Evolutionary conservation across 148 eudicot species (phyloP), one percentile per base, ranked within the genome.

Genomic region (Camellia japonica): DNA sequence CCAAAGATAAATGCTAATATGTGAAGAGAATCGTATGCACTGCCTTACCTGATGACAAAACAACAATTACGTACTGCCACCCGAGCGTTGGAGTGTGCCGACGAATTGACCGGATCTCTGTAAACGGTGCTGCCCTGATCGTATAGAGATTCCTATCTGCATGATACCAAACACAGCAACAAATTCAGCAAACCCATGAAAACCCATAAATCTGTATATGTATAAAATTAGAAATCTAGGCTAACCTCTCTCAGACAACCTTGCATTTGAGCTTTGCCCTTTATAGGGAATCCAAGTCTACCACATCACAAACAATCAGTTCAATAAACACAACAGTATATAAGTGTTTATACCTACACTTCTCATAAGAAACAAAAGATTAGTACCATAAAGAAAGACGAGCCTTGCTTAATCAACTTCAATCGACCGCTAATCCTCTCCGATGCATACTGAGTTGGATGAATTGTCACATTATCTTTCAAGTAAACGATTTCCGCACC

Each of bases 271-370:
- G 85, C 88, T 89, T 74, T 89, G 91, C 23, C 98, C 99, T 89
- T 88, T 92, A 71, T 96, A 94, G 4, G 99, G 99, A 83, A 93
- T 85, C 99, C 99, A 96, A 12, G 94, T 85, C 99, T 96, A 47
- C 51, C 72, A 73, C 59, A 82, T 52, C 73, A 74, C 65, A 69
- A 59, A 67, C 60, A 75, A 69, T 65, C 52, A 80, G 16, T 42
- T 55, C 38, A 52, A 59, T 23, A 59, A 71, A 56, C 71, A 65
- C 4, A 41, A 4, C 10, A 38, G 7, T 10, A 19, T 4, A 67
- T 15, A 15, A 5, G 20, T 68, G 18, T 44, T 9, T 11, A 65
- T 38, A 4, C 15, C 3, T 1, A 23, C 23, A 7, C 6, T 70
- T 49, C 41, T 47, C 74, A 70, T 47, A 56, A 3, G 55, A 2